Percentiles rank a stretch among this genome's conserved stretches.
Conservation (phyloP, 192 early-diverging fungal species). For the Coemansia umbellata region DNA sequence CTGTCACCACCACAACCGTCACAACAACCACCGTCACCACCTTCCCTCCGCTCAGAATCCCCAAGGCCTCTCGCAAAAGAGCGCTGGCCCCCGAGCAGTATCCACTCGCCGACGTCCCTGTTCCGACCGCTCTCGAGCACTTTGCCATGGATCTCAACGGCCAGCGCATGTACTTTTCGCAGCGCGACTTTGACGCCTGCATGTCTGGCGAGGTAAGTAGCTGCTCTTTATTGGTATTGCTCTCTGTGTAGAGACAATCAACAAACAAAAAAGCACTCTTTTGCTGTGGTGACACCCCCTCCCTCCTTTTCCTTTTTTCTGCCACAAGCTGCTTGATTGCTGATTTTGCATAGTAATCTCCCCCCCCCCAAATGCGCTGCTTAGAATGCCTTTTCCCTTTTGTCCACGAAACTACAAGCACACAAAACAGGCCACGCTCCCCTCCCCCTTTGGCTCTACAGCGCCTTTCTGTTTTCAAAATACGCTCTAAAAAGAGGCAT, state of each 20-base stretch:
- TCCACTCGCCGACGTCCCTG: constrained; percentile 68
- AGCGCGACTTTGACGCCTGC: constrained; percentile 40
- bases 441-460: no score
- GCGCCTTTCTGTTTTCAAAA: no score
- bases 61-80: constrained; percentile 53
- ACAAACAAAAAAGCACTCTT: no score
- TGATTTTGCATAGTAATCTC: neutral
- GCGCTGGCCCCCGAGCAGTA: constrained; percentile 60
- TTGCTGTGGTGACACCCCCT: neutral
- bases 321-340: no score
- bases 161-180: constrained; percentile 63
- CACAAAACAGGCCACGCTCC: no score
- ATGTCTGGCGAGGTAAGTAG: constrained; percentile 8
- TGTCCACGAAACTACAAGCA: no score
- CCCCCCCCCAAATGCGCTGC: no score
- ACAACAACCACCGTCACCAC: constrained; percentile 80
- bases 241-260: no score
- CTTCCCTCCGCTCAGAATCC: constrained; percentile 69
- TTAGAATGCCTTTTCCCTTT: no score
- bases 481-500: no score
- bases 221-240: no score
- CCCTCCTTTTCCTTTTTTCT: no score
- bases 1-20: constrained; percentile 66
- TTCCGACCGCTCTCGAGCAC: constrained; percentile 72
- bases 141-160: constrained; percentile 80